A percentile compares a stretch with the other conserved stretches of the same genome.
Evolutionary conservation across 192 early-diverging fungal species (phyloP).

Genomic region (Coemansia javaensis): DNA sequence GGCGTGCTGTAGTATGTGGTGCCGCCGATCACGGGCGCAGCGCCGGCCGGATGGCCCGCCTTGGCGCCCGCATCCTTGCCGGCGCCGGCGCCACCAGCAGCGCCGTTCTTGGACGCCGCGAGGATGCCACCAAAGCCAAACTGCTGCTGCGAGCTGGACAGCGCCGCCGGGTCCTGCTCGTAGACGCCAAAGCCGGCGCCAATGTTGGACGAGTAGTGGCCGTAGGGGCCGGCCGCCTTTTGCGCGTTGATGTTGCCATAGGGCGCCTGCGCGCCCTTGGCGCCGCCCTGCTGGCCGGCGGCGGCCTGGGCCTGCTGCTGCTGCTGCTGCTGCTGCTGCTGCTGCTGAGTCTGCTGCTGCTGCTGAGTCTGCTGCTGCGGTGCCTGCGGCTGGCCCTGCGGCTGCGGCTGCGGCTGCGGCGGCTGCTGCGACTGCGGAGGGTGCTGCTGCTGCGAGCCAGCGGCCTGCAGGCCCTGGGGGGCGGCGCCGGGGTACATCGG

Average conservation of each 20-base stretch:
- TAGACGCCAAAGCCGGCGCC: constrained; percentile 40
- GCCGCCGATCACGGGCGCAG: constrained; percentile 42
- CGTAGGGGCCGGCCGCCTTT: constrained; percentile 42
- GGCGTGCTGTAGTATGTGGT: constrained; percentile 52
- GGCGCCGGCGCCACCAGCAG: too few species aligned
- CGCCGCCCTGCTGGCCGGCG: constrained; percentile 22
- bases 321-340: constrained; percentile 20
- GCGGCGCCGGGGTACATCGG: constrained; percentile 63
- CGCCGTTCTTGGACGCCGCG: constrained; percentile 32
- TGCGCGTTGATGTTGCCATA: constrained; percentile 46
- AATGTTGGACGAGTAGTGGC: constrained; percentile 44
- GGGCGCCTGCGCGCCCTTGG: constrained; percentile 20
- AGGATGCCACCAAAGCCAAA: constrained; percentile 44
- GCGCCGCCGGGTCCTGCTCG: constrained; percentile 40
- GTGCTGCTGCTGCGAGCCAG: constrained; percentile 37
- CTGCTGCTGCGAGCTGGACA: constrained; percentile 46
- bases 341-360: constrained; percentile 16
- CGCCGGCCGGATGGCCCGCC: constrained; percentile 24
- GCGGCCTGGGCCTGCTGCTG: constrained; percentile 16
- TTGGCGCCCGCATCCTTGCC: constrained; percentile 34
- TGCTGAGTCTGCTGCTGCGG: constrained; percentile 17
- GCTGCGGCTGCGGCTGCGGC: constrained; percentile 39
- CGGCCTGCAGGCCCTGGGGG: constrained; percentile 27
- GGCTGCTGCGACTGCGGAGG: constrained; percentile 26
- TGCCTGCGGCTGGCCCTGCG: constrained; percentile 19